Conservation (phyloP, 2,329 filamentous ascomycete genomes). For the Venturiaceae sp. region DNA sequence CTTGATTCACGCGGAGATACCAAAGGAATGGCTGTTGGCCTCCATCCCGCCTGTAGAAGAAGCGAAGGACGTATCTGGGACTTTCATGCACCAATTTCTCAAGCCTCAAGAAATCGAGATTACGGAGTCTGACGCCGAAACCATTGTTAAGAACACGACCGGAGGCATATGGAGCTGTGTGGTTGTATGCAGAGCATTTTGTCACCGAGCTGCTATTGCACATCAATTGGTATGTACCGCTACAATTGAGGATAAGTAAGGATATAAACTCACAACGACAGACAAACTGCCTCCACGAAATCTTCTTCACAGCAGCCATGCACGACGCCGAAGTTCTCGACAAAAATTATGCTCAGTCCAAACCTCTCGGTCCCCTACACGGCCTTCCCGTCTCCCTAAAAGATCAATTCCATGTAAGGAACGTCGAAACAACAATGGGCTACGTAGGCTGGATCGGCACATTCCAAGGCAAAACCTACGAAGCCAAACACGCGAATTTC, state of each 20-base stretch:
- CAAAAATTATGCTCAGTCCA: slow-evolving; percentile 7
- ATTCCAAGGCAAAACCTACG: slow-evolving; percentile 44
- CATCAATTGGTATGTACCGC: slow-evolving; percentile 32
- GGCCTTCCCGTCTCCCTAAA: slow-evolving; percentile 39
- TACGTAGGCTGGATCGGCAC: slow-evolving; percentile 58
- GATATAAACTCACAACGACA: slow-evolving; percentile 6
- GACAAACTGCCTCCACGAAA: slow-evolving; percentile 33
- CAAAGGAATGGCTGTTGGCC: slow-evolving; percentile 44
- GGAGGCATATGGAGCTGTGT: slow-evolving; percentile 47
- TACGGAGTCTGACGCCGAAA: slow-evolving; percentile 49
- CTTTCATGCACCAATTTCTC: slow-evolving; percentile 48
- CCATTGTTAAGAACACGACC: slow-evolving; percentile 44
- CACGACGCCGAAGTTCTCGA: slow-evolving; percentile 31
- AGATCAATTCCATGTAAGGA: slow-evolving; percentile 39
- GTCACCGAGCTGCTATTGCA: slow-evolving; percentile 43
- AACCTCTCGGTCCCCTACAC: slow-evolving; percentile 34
- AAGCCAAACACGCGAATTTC: slow-evolving; percentile 38
- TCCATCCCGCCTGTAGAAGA: slow-evolving; percentile 38
- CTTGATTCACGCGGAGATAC: slow-evolving; percentile 44
- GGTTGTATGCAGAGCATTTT: slow-evolving; percentile 46
- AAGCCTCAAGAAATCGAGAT: slow-evolving; percentile 46
- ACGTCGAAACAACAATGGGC: slow-evolving; percentile 42
- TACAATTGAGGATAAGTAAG: neutral
- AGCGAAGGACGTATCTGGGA: slow-evolving; percentile 46
- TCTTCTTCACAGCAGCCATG: slow-evolving; percentile 38